Conservation (phyloP, 768 basidiomycete genomes). For the Phanerodontia chrysosporium region DNA sequence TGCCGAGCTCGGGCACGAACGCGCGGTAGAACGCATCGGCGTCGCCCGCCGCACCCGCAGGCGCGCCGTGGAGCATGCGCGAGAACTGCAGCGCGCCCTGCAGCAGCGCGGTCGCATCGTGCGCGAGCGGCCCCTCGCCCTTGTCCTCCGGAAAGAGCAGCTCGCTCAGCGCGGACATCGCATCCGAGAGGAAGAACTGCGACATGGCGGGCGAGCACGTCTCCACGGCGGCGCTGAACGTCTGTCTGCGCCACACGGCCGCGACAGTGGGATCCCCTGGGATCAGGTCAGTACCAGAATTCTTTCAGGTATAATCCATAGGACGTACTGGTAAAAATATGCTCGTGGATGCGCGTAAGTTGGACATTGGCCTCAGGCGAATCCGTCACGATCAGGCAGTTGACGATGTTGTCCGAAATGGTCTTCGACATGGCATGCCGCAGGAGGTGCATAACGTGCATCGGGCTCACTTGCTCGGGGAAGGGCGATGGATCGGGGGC, state of each 20-base stretch:
- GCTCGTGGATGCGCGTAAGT: conserved; percentile 82
- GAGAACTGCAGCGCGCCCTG: conserved; percentile 76
- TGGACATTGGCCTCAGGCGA: conserved; percentile 81
- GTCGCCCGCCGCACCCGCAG: conserved; percentile 42
- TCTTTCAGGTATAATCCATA: not conserved
- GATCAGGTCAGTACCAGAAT: not conserved
- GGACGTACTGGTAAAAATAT: conserved; percentile 75
- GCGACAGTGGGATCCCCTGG: conserved; percentile 86
- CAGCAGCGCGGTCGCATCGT: conserved; percentile 42
- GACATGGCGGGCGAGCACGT: conserved; percentile 69
- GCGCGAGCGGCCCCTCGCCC: not conserved
- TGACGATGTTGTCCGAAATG: conserved; percentile 75
- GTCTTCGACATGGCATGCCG: conserved; percentile 78
- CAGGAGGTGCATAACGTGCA: conserved; percentile 75
- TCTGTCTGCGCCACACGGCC: conserved; percentile 85
- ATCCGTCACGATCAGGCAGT: conserved; percentile 83
- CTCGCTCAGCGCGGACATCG: conserved; percentile 60
- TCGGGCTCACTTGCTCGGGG: conserved; percentile 37
- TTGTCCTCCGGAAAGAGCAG: conserved; percentile 36
- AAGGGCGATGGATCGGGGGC: conserved; percentile 38
- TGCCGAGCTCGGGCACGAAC: conserved; percentile 81
- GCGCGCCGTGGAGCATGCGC: conserved; percentile 79
- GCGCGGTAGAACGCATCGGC: conserved; percentile 79
- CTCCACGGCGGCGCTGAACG: conserved; percentile 84
- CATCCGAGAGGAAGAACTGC: conserved; percentile 60